Evolutionary conservation across 1,284 basidiomycete genomes (phyloP), one percentile per base, ranked within the genome.

Genomic region (Schizophyllum amplum): DNA sequence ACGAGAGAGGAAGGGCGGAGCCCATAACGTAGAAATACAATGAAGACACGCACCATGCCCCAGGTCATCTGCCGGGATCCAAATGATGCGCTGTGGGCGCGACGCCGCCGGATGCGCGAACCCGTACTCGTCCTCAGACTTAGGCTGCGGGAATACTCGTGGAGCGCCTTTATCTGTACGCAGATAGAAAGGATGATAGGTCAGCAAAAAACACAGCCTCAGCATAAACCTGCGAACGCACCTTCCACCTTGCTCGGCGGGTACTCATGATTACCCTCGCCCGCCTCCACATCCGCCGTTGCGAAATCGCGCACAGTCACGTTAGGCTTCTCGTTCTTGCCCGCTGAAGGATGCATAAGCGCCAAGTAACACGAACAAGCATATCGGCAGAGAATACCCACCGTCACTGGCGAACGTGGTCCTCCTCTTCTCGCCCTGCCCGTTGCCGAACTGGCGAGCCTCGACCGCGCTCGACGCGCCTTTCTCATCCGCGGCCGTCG

Each of bases 91-190:
- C 70, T 92, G 89, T 49, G 86, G 82, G 54, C 86, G 79, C 54
- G 85, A 83, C 11, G 83, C 76, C 9, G 90, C 90, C 15, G 92
- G 92, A 64, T 93, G 92, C 55, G 87, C 84, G 72, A 94, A 96
- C 48, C 81, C 81, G 61, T 81, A 82, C 46, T 78, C 73, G 2
- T 73, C 69, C 48, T 72, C 70, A 50, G 20, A 53, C 49, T 25
- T 65, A 61, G 48, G 48, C 22, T 21, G 48, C 4, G 21, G 48
- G 48, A 22, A 24, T 2, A 50, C 48, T 7, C 42, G 54, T 13
- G 55, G 47, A 24, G 56, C 49, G 17, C 52, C 26, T 42, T 58
- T 48, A 21, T 24, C 48, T n/a, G 42, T 11, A n/a, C 42, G 42
- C n/a, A n/a, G n/a, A n/a, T n/a, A n/a, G n/a, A n/a, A n/a, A n/a